Percentiles rank a stretch among this genome's conserved stretches.
These are phyloP conservation scores for Fusarium tricinctum DNA, from an alignment of 2,329 filamentous ascomycete genomes.

Conservation along the genomic window DNA sequence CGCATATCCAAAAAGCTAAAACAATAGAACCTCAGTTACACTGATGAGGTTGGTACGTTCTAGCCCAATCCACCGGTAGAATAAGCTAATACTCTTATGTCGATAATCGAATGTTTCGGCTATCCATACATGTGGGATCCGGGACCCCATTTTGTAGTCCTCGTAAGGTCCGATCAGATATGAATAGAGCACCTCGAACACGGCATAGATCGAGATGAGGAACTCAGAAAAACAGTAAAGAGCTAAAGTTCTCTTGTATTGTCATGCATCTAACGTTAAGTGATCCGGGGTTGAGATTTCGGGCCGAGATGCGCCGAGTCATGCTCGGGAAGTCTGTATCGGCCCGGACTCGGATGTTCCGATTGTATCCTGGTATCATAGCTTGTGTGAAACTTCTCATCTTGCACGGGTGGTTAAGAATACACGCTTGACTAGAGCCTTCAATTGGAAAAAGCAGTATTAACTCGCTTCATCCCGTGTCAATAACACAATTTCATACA, in stretches of 20 bases:
- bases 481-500: not conserved
- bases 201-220: not conserved
- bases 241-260: not conserved
- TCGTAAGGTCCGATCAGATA: not conserved
- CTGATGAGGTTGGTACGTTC: not conserved
- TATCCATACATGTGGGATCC: not conserved
- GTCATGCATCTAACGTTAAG: not conserved
- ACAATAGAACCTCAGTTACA: not conserved
- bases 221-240: not conserved
- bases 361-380: not conserved
- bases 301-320: not conserved
- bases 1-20: not conserved
- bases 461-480: not conserved
- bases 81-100: not conserved
- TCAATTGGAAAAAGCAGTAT: not conserved
- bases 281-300: not conserved
- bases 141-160: not conserved
- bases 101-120: not conserved
- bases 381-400: not conserved
- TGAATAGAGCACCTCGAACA: not conserved
- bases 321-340: not conserved
- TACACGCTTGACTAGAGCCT: not conserved
- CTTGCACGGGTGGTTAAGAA: not conserved
- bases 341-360: slow-evolving; percentile 13
- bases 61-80: not conserved